Percentiles rank a stretch among this genome's conserved stretches.
phyloP scores from a whole-genome alignment of 1,139 yeast genomes.

The Nakaseomyces delphensis region DNA sequence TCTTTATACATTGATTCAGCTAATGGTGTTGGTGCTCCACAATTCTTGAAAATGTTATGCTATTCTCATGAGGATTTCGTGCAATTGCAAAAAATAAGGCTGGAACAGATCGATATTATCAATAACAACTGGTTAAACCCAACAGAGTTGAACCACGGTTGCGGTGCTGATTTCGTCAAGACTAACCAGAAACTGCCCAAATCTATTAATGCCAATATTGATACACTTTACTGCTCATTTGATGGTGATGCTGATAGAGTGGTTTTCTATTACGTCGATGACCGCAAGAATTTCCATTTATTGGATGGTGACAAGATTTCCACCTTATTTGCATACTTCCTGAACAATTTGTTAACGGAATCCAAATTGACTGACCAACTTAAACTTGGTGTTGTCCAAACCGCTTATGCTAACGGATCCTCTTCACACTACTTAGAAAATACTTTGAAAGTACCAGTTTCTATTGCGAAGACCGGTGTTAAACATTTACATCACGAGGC shows the following conservation, averaged over 20 bases:
- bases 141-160: conserved; percentile 53
- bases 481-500: conserved; percentile 88
- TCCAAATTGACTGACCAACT: conserved; percentile 36
- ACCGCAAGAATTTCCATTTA: conserved; percentile 43
- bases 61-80: conserved; percentile 9
- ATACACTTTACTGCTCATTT: conserved; percentile 65
- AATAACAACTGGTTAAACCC: conserved; percentile 56
- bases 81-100: neutral
- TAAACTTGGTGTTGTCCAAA: conserved; percentile 81
- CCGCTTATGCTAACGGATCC: conserved; percentile 95
- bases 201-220: conserved; percentile 35
- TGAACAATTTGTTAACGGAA: conserved; percentile 44
- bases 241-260: conserved; percentile 98
- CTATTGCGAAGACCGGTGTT: conserved; percentile 92
- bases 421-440: conserved; percentile 67
- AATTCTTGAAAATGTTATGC: conserved; percentile 41
- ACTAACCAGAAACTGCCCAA: conserved; percentile 75
- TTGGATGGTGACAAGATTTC: conserved; percentile 95
- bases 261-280: conserved; percentile 65
- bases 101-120: conserved; percentile 41
- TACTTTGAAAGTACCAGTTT: conserved; percentile 63
- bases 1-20: conserved; percentile 74
- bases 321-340: conserved; percentile 66
- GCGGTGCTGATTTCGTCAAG: conserved; percentile 96
- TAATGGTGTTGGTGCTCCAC: conserved; percentile 92